A percentile compares a stretch with the other conserved stretches of the same genome.
These are phyloP conservation scores for Elymus sibiricus DNA, from an alignment of 176 grass and related monocot species.

Conservation along the genomic window DNA sequence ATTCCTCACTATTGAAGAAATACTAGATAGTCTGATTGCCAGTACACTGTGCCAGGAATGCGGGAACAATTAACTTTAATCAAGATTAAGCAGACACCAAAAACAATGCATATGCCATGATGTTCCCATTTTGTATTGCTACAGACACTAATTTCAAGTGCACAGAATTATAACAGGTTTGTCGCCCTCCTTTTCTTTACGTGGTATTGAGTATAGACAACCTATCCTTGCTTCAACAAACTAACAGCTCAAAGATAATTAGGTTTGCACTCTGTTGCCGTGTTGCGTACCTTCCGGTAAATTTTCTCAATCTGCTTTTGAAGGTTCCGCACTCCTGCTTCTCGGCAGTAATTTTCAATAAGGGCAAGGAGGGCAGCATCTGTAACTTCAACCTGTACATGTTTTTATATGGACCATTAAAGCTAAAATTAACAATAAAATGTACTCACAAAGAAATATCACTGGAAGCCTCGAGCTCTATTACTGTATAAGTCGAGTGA, in stretches of 20 bases:
- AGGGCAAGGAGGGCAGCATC: slow-evolving; percentile 92
- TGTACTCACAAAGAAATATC: neutral
- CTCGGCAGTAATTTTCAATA: slow-evolving; percentile 94
- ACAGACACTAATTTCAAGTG: slow-evolving; percentile 3
- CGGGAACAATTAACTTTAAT: neutral
- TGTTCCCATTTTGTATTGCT: neutral
- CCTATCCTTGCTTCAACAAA: neutral
- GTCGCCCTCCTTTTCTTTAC: neutral
- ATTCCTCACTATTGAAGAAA: neutral
- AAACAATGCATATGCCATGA: neutral
- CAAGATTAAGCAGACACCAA: neutral
- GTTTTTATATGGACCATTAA: slow-evolving; percentile 12
- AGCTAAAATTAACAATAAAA: slow-evolving; percentile 23
- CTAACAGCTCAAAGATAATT: slow-evolving; percentile 27
- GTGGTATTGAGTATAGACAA: neutral
- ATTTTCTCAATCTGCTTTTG: slow-evolving; percentile 99
- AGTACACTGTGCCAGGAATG: neutral
- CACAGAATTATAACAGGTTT: neutral
- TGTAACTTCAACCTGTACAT: slow-evolving; percentile 89
- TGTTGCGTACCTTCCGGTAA: slow-evolving; percentile 79
- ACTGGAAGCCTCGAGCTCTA: neutral
- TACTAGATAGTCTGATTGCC: neutral
- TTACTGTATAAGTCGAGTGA: slow-evolving; percentile 3
- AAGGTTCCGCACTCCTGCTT: slow-evolving; percentile 98
- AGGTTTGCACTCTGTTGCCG: slow-evolving; percentile 4